phyloP scores from a whole-genome alignment of 2,329 filamentous ascomycete species.

The Lasiodiplodia citricola region DNA sequence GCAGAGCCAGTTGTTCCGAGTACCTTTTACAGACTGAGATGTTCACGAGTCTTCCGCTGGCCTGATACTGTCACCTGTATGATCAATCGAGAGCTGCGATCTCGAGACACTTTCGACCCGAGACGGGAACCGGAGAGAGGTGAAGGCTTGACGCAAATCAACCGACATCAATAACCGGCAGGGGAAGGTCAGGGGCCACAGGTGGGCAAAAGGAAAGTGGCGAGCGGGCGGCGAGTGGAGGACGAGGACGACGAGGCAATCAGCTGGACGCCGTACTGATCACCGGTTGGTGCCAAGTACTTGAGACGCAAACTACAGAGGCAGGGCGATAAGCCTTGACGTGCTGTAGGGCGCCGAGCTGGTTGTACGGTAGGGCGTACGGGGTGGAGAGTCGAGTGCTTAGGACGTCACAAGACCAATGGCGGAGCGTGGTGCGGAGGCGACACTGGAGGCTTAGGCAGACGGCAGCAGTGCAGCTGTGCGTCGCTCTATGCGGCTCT shows the following conservation, averaged over 20 bases:
- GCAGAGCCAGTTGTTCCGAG: conserved; percentile 13
- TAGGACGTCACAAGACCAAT: conserved; percentile 4
- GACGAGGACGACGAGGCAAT: background rate
- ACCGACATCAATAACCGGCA: conserved; percentile 60
- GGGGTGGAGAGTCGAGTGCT: background rate
- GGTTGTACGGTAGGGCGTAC: conserved; percentile 13
- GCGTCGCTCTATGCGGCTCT: conserved; percentile 20
- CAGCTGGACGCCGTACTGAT: conserved; percentile 13
- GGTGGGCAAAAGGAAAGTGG: conserved; percentile 7
- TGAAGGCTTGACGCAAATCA: conserved; percentile 60
- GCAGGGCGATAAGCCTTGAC: conserved; percentile 11
- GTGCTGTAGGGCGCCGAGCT: conserved; percentile 10
- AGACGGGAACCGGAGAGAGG: conserved; percentile 61
- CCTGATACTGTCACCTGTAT: conserved; percentile 59
- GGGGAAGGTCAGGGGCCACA: conserved; percentile 3
- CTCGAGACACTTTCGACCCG: conserved; percentile 62
- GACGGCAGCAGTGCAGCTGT: conserved; percentile 11
- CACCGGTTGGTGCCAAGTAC: conserved; percentile 5
- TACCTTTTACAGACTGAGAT: conserved; percentile 24
- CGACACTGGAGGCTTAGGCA: conserved; percentile 6
- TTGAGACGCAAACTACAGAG: conserved; percentile 10
- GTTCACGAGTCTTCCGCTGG: conserved; percentile 48
- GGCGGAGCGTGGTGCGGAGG: conserved; percentile 1
- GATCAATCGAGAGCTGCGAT: conserved; percentile 61
- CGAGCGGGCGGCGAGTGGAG: background rate